A percentile compares a stretch with the other conserved stretches of the same genome.
These are phyloP conservation scores for Phytophthora pseudosyringae DNA, from an alignment of 352 stramenopile species.

Conservation along the genomic window DNA sequence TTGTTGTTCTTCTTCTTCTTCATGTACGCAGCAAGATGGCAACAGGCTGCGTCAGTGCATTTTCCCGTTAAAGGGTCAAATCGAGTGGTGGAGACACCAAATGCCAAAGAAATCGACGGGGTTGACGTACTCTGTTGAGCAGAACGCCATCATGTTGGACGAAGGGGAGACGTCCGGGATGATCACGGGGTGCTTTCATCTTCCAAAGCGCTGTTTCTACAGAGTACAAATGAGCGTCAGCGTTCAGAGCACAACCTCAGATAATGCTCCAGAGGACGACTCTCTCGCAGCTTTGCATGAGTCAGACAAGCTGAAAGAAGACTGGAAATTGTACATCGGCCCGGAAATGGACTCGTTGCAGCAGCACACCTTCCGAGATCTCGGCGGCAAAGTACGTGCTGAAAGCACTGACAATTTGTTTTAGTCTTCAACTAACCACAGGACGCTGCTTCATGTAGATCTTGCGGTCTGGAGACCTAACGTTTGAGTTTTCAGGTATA, in stretches of 20 bases:
- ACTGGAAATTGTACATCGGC: conserved; percentile 57
- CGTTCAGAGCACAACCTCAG: conserved; percentile 7
- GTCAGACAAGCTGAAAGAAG: conserved; percentile 11
- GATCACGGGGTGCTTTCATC: conserved; percentile 44
- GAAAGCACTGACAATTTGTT: background rate
- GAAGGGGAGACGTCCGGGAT: conserved; percentile 23
- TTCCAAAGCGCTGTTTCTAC: conserved; percentile 65
- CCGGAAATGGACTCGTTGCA: conserved; percentile 68
- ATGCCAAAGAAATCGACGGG: conserved; percentile 46
- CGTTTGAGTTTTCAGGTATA: conserved; percentile 67
- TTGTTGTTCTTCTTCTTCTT: background rate
- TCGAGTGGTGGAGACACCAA: conserved; percentile 72
- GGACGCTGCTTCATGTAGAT: conserved; percentile 12
- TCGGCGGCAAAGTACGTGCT: conserved; percentile 44
- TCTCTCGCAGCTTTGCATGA: background rate
- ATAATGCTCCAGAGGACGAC: background rate
- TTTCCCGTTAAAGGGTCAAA: conserved; percentile 61
- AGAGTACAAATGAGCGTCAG: conserved; percentile 42
- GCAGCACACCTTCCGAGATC: conserved; percentile 47
- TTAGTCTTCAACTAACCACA: background rate
- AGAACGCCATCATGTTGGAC: conserved; percentile 32
- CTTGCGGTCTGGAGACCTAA: conserved; percentile 33
- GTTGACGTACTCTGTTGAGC: conserved; percentile 31
- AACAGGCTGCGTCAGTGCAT: conserved; percentile 57
- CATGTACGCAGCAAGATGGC: conserved; percentile 47